Base-by-base conservation (phyloP, 371 early-diverging fungal species). In the Enteropsectra breve region DNA sequence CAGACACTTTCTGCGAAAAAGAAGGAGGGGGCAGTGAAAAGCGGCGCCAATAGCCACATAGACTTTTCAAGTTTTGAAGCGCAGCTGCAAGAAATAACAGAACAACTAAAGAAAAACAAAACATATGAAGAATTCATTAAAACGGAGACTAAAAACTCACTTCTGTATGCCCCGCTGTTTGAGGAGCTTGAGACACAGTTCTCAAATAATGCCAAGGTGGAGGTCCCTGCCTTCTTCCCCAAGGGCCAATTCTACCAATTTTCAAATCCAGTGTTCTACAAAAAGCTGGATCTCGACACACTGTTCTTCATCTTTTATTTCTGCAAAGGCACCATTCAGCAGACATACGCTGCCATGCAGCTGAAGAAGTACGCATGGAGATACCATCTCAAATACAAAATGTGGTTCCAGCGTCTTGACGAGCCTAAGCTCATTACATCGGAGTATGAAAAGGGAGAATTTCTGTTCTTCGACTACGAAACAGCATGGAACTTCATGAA, bases 371-470 rank as follows among this genome's bases (percentile, higher is more conserved):
- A 92, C 73, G 88, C 88, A 15, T 97, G 97, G 97, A 84, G 97
- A 58, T 95, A 91, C 79, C 95, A 97, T 81, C 93, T 91, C 78
- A 91, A 92, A 80, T 94, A 92, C 70, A 80, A 85, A 67, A 92
- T 93, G 24, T 95, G 95, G 97, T 97, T 97, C 83, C 95, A 97
- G 75, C 86, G 97, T 23, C 89, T 89, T 70, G 92, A 93, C 70
- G 94, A 97, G 78, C 97, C 97, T 23, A 87, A 86, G 72, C 83
- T 85, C 21, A 92, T 94, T 59, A 94, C 91, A 15, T 91, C 92
- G 56, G 91, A 92, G 74, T 94, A 89, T 82, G 95, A 96, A 77
- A 87, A 89, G 77, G 97, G 97, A 18, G 90, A 93, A 4, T 97
- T 93, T 75, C 84, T 94, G 48, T 94, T 92, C 81, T 97, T 97